Percentiles rank a stretch among this genome's conserved stretches.
These are phyloP conservation scores for Crucihimalaya himalaica DNA, from an alignment of 345 rosid species.

Conservation along the genomic window DNA sequence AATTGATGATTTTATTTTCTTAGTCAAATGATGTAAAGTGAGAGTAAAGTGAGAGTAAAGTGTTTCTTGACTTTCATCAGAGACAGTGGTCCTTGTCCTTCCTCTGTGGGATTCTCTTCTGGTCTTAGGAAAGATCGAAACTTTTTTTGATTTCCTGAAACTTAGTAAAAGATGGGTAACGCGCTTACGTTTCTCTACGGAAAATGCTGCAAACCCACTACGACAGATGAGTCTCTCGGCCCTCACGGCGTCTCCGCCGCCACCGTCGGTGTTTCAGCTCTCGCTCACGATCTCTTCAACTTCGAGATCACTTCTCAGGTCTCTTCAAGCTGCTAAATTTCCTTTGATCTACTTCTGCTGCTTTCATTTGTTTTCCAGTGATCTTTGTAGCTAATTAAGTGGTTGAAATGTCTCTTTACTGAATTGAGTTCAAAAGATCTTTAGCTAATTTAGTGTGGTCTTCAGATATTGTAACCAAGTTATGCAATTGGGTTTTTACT, in stretches of 20 bases:
- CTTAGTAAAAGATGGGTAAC: constrained; percentile 52
- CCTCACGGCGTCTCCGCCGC: constrained; percentile 64
- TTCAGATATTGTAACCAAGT: constrained; percentile 10
- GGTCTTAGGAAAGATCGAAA: constrained; percentile 3
- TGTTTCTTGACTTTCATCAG: no score
- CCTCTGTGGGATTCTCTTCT: not conserved
- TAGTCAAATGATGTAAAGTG: not conserved
- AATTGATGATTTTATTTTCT: no score
- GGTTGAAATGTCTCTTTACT: not conserved
- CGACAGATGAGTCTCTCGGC: constrained; percentile 46
- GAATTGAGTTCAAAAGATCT: not conserved
- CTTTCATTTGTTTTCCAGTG: not conserved
- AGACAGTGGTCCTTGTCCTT: not conserved
- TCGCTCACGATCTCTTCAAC: constrained; percentile 74
- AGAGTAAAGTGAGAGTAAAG: no score
- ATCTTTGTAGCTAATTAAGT: not conserved
- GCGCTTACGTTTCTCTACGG: constrained; percentile 49
- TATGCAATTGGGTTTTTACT: not conserved
- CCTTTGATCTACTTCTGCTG: not conserved
- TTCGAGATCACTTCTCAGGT: constrained; percentile 84
- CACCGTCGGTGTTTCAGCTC: constrained; percentile 74
- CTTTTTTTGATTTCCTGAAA: constrained; percentile 7
- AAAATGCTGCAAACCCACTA: constrained; percentile 55
- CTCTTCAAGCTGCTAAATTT: not conserved
- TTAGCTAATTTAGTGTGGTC: not conserved